A percentile compares a stretch with the other conserved stretches of the same genome.
Conservation (phyloP, 2,329 filamentous ascomycete species). For the Juglanconis sp. region DNA sequence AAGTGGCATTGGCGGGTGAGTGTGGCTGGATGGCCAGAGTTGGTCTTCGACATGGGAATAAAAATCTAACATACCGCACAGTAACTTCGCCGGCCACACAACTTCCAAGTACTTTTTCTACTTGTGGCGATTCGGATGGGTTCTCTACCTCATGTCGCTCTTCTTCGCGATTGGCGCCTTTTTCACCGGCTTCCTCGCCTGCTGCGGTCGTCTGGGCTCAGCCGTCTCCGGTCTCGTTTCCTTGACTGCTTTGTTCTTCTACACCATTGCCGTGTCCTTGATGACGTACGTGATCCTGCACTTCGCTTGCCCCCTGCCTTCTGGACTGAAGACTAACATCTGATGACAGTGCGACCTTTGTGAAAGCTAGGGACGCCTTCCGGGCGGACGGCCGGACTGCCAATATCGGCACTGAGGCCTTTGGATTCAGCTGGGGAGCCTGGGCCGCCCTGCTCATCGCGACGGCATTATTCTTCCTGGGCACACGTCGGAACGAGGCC, state of each 20-base stretch:
- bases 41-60: neutral
- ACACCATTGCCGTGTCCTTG: slow-evolving; percentile 61
- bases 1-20: slow-evolving; percentile 42
- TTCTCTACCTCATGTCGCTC: slow-evolving; percentile 81
- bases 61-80: neutral
- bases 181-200: slow-evolving; percentile 65
- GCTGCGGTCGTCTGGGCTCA: slow-evolving; percentile 68
- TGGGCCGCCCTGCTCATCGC: slow-evolving; percentile 65
- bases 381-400: slow-evolving; percentile 51
- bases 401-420: slow-evolving; percentile 63
- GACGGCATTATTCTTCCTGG: slow-evolving; percentile 64
- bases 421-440: slow-evolving; percentile 75
- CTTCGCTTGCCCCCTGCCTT: neutral
- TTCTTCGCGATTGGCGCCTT: slow-evolving; percentile 72
- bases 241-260: slow-evolving; percentile 64
- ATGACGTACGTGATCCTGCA: slow-evolving; percentile 65
- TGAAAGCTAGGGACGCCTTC: slow-evolving; percentile 68
- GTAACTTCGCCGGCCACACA: slow-evolving; percentile 46
- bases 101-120: slow-evolving; percentile 68
- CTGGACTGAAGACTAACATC: neutral
- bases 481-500: slow-evolving; percentile 42
- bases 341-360: slow-evolving; percentile 53
- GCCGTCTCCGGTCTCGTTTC: slow-evolving; percentile 61
- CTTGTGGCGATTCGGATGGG: slow-evolving; percentile 88
- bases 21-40: neutral